These are phyloP conservation scores for Rutidosis leptorrhynchoides DNA, from an alignment of 129 eudicot genomes.

Conservation along the genomic window DNA sequence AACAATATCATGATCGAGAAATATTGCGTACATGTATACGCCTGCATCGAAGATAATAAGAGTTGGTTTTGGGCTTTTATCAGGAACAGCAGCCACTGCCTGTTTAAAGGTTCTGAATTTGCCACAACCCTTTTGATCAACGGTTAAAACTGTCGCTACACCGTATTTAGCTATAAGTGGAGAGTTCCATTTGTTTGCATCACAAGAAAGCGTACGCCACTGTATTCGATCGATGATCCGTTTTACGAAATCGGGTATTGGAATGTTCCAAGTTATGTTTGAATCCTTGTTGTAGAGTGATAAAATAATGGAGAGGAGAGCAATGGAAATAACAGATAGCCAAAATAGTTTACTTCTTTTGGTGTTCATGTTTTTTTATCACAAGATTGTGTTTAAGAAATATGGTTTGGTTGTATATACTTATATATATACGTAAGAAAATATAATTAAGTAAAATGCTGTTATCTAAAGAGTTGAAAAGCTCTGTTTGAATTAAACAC, in stretches of 20 bases:
- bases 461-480: too few relatives aligned
- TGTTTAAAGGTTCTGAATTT: constrained; percentile 67
- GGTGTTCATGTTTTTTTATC: constrained; percentile 45
- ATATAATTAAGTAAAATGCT: too few relatives aligned
- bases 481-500: too few relatives aligned
- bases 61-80: constrained; percentile 41
- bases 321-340: constrained; percentile 46
- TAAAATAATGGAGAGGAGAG: constrained; percentile 47
- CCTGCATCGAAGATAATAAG: constrained; percentile 69
- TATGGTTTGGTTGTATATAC: constrained; percentile 6
- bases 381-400: constrained; percentile 25
- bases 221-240: constrained; percentile 20
- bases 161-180: constrained; percentile 42
- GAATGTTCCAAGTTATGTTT: constrained; percentile 16
- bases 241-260: constrained; percentile 22
- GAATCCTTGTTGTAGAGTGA: constrained; percentile 29
- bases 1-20: constrained; percentile 12
- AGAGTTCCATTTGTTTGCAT: constrained; percentile 53
- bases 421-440: constrained; percentile 17
- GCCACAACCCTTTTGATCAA: constrained; percentile 61
- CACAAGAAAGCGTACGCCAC: constrained; percentile 31
- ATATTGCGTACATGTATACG: constrained; percentile 63
- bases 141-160: constrained; percentile 53
- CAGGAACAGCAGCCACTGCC: constrained; percentile 75
- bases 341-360: constrained; percentile 44